phyloP scores from a whole-genome alignment of 495 filamentous ascomycete genomes.

The Penicillium nucicola region DNA sequence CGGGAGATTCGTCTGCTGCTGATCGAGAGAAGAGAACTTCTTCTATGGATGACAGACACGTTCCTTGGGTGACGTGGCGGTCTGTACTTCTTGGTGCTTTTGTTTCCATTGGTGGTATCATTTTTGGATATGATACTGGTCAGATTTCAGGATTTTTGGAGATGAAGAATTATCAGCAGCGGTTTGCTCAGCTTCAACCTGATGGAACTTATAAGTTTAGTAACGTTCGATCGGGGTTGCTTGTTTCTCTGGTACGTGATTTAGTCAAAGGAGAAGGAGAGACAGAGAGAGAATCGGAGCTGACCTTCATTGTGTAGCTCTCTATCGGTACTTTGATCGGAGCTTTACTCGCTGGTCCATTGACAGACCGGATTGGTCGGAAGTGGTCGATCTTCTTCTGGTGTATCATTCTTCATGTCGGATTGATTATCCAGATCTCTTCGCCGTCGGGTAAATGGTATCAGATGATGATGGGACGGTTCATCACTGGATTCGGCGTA shows the following conservation, averaged over 20 bases:
- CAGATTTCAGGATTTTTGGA: constrained; percentile 60
- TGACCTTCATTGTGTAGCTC: constrained; percentile 25
- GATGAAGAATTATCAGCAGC: constrained; percentile 48
- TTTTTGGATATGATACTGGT: constrained; percentile 51
- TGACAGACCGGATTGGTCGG: constrained; percentile 47
- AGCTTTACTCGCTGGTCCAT: constrained; percentile 52
- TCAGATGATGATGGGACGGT: constrained; percentile 48
- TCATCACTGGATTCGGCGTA: constrained; percentile 62
- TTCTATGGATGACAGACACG: constrained; percentile 25
- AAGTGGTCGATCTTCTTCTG: constrained; percentile 48
- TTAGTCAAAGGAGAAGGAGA: background rate
- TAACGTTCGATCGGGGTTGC: constrained; percentile 50
- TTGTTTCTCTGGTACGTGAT: constrained; percentile 43
- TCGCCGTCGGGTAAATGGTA: constrained; percentile 47
- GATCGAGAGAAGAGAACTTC: constrained; percentile 14
- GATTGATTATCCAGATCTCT: constrained; percentile 62
- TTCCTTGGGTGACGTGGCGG: constrained; percentile 42
- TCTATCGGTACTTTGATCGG: constrained; percentile 65
- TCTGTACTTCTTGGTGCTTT: constrained; percentile 47
- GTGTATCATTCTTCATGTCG: constrained; percentile 59
- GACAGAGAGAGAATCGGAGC: background rate
- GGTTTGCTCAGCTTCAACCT: constrained; percentile 35
- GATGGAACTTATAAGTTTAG: constrained; percentile 38
- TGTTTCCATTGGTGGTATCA: constrained; percentile 66
- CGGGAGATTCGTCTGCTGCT: background rate